A percentile compares a stretch with the other conserved stretches of the same genome.
phyloP scores from a whole-genome alignment of 495 filamentous ascomycete species.

The Glonium stellatum region DNA sequence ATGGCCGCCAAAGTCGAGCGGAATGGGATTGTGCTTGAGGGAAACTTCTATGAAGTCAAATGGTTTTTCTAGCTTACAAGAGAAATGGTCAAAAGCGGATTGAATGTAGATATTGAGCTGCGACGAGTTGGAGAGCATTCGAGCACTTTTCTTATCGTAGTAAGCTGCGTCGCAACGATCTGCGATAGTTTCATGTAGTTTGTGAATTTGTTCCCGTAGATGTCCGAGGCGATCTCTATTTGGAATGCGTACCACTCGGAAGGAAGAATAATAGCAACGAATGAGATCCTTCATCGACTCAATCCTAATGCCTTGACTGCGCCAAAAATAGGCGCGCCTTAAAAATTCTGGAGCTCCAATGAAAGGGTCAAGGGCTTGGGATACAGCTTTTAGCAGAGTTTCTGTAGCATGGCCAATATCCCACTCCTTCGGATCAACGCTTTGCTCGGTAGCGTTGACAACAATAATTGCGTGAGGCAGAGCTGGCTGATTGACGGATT shows the following conservation, averaged over 20 bases:
- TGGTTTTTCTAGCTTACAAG: constrained; percentile 29
- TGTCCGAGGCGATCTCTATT: constrained; percentile 11
- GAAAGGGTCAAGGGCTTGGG: not conserved
- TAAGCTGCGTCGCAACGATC: constrained; percentile 12
- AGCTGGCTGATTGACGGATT: constrained; percentile 17
- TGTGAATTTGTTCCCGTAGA: constrained; percentile 3
- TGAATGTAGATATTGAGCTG: constrained; percentile 35
- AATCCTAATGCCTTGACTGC: constrained; percentile 18
- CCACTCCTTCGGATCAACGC: not conserved
- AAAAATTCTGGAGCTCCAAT: constrained; percentile 1
- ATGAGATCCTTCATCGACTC: constrained; percentile 33
- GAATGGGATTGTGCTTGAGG: constrained; percentile 37
- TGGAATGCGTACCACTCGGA: constrained; percentile 30
- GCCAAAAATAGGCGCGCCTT: constrained; percentile 9
- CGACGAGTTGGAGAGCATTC: constrained; percentile 33
- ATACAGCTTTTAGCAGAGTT: not conserved
- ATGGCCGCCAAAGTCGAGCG: constrained; percentile 33
- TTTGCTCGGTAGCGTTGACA: constrained; percentile 5
- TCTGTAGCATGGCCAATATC: constrained; percentile 5
- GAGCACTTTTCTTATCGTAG: constrained; percentile 13
- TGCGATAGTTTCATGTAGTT: constrained; percentile 3
- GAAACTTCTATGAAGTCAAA: constrained; percentile 41
- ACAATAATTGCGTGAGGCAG: constrained; percentile 15
- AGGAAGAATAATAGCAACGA: constrained; percentile 30
- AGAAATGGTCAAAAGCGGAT: constrained; percentile 37